Base-by-base conservation (phyloP, 108 stramenopile species). In the Parietichytrium sp. region DNA sequence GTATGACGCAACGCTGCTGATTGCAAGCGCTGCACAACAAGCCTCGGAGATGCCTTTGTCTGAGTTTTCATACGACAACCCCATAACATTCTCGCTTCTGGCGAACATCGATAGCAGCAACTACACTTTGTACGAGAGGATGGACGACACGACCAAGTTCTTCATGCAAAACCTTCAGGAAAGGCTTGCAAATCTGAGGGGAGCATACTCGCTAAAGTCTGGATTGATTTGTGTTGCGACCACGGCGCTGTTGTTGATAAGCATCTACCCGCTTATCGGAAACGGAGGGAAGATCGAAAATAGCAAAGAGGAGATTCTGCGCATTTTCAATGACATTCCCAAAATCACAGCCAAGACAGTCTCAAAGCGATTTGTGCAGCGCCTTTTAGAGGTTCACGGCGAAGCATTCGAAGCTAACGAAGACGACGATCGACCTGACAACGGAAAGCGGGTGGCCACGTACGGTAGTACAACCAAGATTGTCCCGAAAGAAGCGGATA, bases 281-380 rank as follows among this genome's bases (percentile, higher is more conserved):
- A 72, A 72, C 20, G 61, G 61, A 0, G 61, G 61, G n/a, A 72
- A 72, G 61, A 72, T 72, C 42, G 61, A 72, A 72, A 72, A 72
- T 33, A 42, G 36, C 61, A 72, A 72, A 27, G 20, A 42, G 6
- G 61, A 72, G 3, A 72, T 72, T 27, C 33, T 72, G 16, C 61
- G 45, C 10, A 42, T 72, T 25, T 72, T 72, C 20, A 10, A 33
- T 31, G 61, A 72, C 2, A 72, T 72, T 72, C 61, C 61, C 61
- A 72, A 72, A 3, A 72, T 45, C 15, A 72, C 61, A 6, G 45
- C 61, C 1, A 33, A 72, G 45, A 42, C 36, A 10, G 61, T 72
- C 0, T 33, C 38, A 47, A 33, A 45, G 10, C 33, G 61, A 6
- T 72, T 72, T 42, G 61, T 72, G 16, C 38, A 72, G 61, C 6